Evolutionary conservation across 1,284 basidiomycete genomes (phyloP).

Genomic region (Kalmanozyma brasiliensis): DNA sequence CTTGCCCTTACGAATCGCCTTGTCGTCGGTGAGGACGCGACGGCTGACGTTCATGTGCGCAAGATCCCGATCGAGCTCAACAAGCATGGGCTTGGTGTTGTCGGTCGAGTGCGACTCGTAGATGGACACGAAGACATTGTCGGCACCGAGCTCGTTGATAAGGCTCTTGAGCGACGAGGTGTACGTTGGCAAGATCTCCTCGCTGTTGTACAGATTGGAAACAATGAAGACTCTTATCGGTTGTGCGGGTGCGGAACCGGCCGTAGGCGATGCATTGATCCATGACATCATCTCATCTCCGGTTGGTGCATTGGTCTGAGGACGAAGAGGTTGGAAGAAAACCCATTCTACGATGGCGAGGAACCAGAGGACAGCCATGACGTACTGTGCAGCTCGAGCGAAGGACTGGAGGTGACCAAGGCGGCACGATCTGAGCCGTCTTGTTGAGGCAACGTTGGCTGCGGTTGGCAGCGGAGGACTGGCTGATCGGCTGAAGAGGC

Average conservation of each 20-base stretch:
- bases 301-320: not conserved
- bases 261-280: constrained; percentile 4
- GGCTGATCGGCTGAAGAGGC: constrained; percentile 2
- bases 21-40: constrained; percentile 47
- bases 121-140: constrained; percentile 74
- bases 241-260: not conserved
- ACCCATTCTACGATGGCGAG: constrained; percentile 28
- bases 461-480: not conserved
- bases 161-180: constrained; percentile 33
- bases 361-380: constrained; percentile 27
- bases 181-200: constrained; percentile 54
- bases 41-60: constrained; percentile 40
- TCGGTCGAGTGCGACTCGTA: constrained; percentile 73
- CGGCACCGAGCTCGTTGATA: constrained; percentile 69
- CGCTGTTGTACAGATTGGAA: constrained; percentile 58
- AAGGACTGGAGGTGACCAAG: not conserved
- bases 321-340: constrained; percentile 20
- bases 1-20: constrained; percentile 37
- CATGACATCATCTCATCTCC: constrained; percentile 9
- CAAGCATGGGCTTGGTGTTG: constrained; percentile 69
- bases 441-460: not conserved
- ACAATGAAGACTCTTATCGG: constrained; percentile 49
- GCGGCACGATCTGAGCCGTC: constrained; percentile 11
- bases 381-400: constrained; percentile 21
- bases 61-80: constrained; percentile 68